Evolutionary conservation across 2,329 filamentous ascomycete species (phyloP), one percentile per base, ranked within the genome.

Genomic region (Ceratocystis cubensis): DNA sequence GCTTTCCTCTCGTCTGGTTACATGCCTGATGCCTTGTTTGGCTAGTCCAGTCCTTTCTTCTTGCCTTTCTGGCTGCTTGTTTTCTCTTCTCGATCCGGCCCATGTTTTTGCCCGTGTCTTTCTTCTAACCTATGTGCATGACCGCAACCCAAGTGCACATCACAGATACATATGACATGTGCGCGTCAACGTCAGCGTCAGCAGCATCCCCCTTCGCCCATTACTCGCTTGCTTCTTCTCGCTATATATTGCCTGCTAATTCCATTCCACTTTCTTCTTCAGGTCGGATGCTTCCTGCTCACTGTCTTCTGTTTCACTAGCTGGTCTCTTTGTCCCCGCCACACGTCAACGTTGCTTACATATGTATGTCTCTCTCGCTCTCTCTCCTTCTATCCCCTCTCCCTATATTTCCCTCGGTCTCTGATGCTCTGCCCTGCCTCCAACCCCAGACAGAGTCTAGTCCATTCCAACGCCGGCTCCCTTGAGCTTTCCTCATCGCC

Each of bases 191-290:
- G 10, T 41, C 37, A 15, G 37, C 37, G 13, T 41, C 46, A 22
- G 20, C 46, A 48, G n/a, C 3, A 7, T 48, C 8, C 46, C 20
- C n/a, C 20, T 13, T 13, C 6, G n/a, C 20, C 48, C 7, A 13
- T 10, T 8, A 50, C 10, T 22, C 17, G 46, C 22, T 20, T 20
- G 48, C 20, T 22, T 50, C 5, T 20, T 50, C n/a, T 25, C 20
- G 37, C 3, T n/a, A 57, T 30, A 57, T 57, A 57, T 57, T 57
- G 53, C 56, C 56, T 37, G 56, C 56, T 8, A 59, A 59, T 59
- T 59, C 56, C 56, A 59, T 59, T 59, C 13, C 13, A 28, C 17
- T 6, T 33, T 30, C 53, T 59, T 30, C 8, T 5, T 30, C 20
- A 3, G 20, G 13, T 30, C 20, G 13, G 5, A 5, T 33, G 8